These are phyloP conservation scores for Linnemannia elongata DNA, from an alignment of 192 early-diverging fungal species.

Conservation along the genomic window DNA sequence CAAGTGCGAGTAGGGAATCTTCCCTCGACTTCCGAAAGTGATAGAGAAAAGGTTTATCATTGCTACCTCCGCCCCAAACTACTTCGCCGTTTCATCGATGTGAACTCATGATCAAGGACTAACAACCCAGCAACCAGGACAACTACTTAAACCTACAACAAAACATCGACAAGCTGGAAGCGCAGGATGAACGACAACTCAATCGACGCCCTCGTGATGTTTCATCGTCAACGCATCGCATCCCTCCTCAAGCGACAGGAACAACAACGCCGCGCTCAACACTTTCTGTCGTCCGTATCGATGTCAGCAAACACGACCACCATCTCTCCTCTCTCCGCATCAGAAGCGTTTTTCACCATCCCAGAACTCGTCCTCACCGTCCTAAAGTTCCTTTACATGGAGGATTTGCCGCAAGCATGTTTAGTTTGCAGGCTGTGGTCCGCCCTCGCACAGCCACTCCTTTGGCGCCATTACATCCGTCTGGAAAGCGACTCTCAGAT, in stretches of 20 bases:
- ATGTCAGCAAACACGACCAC: too few relatives aligned
- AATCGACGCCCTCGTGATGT: conserved; percentile 10
- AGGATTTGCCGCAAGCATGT: background rate
- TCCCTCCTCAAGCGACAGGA: background rate
- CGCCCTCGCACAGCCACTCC: background rate
- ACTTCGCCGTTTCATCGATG: too few relatives aligned
- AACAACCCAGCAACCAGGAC: background rate
- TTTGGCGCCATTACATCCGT: conserved; percentile 16
- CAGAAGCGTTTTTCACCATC: background rate
- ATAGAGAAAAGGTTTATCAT: too few relatives aligned
- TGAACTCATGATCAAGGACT: background rate
- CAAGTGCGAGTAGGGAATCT: background rate
- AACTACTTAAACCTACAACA: background rate
- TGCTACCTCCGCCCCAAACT: too few relatives aligned
- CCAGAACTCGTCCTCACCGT: conserved; percentile 17
- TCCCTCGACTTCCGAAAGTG: background rate
- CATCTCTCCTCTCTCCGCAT: background rate
- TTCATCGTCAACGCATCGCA: conserved; percentile 14
- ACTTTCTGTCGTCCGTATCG: background rate
- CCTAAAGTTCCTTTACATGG: background rate
- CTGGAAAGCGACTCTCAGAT: background rate
- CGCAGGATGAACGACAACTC: background rate
- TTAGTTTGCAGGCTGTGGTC: conserved; percentile 18
- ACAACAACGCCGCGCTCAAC: background rate
- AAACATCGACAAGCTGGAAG: background rate